Evolutionary conservation across 73 alveolate genomes (phyloP).

Genomic region (Loxodes magnus): DNA sequence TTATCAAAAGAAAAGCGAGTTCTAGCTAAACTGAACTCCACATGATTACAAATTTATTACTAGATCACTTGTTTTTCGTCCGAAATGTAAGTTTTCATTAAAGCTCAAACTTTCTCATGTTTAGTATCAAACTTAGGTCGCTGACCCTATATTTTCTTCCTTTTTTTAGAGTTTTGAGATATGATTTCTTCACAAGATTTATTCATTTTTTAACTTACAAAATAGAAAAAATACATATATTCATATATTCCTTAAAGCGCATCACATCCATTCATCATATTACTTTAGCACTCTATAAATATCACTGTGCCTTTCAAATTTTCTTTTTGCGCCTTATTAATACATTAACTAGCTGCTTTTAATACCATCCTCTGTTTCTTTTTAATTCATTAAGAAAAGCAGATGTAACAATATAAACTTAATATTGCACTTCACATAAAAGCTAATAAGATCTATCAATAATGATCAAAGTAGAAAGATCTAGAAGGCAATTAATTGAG

Average conservation of each 20-base stretch:
- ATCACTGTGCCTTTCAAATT: constrained; percentile 7
- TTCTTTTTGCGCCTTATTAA: background rate
- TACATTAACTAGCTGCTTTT: background rate
- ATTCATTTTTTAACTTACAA: constrained; percentile 10
- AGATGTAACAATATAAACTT: background rate
- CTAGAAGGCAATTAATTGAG: too few relatives aligned
- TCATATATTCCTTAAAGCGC: constrained; percentile 5
- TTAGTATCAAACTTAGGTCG: too few relatives aligned
- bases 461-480: too few relatives aligned
- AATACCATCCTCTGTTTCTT: background rate
- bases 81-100: constrained; percentile 58
- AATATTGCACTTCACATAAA: background rate
- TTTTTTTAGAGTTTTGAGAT: too few relatives aligned
- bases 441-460: too few relatives aligned
- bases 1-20: constrained; percentile 72
- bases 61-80: constrained; percentile 45
- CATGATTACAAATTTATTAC: constrained; percentile 64
- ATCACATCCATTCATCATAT: constrained; percentile 5
- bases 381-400: background rate
- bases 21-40: constrained; percentile 80
- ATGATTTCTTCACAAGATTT: background rate
- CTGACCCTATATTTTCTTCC: too few relatives aligned
- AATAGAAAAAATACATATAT: constrained; percentile 9
- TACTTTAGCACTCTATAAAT: constrained; percentile 6
- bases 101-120: constrained; percentile 45